phyloP scores from a whole-genome alignment of 108 stramenopile genomes.

The Fistulifera solaris region DNA sequence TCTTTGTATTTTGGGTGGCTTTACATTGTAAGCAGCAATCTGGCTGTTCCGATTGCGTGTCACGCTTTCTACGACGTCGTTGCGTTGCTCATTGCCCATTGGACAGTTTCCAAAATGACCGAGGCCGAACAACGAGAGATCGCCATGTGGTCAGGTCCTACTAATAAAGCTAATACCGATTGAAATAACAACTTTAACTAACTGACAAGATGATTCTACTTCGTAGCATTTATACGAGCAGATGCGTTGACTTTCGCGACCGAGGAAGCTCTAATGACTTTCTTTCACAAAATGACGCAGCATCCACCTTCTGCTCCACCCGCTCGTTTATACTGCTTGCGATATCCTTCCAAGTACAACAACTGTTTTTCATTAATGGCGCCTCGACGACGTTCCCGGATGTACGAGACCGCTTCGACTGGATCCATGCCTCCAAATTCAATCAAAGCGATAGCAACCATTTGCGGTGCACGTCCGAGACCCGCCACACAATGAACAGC shows the following conservation, averaged over 20 bases:
- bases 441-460: constrained; percentile 96
- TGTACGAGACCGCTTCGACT: constrained; percentile 86
- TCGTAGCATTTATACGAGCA: no score
- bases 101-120: constrained; percentile 38
- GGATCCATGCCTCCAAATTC: constrained; percentile 90
- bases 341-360: constrained; percentile 88
- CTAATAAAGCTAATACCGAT: no score
- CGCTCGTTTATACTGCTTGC: constrained; percentile 29
- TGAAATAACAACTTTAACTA: no score
- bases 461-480: constrained; percentile 92
- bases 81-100: constrained; percentile 73
- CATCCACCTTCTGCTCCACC: constrained; percentile 26
- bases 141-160: constrained; percentile 7
- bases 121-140: constrained; percentile 35
- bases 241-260: no score
- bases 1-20: constrained; percentile 75
- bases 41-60: constrained; percentile 67
- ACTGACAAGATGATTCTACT: no score
- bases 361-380: constrained; percentile 96
- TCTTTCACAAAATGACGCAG: constrained; percentile 22
- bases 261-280: background rate
- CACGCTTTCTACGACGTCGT: constrained; percentile 81
- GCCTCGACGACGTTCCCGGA: constrained; percentile 81
- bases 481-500: constrained; percentile 99
- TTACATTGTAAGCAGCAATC: constrained; percentile 45